These are phyloP conservation scores for Papiliotrema flavescens DNA, from an alignment of 1,284 basidiomycete genomes.

Conservation along the genomic window DNA sequence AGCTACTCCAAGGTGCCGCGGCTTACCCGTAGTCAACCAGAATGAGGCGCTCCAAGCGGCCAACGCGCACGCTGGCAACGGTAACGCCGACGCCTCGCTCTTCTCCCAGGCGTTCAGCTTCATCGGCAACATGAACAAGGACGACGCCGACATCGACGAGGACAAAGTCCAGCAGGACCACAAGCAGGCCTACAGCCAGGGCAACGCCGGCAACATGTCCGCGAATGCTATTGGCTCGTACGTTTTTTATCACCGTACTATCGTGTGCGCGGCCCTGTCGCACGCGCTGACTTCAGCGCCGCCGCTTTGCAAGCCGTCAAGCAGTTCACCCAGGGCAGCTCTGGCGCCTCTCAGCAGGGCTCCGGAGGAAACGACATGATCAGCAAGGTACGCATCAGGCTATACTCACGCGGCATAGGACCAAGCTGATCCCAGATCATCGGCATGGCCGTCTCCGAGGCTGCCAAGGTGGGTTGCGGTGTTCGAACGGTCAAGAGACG, in stretches of 20 bases:
- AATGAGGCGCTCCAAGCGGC: constrained; percentile 36
- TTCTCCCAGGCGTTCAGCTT: constrained; percentile 29
- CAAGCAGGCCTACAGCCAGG: constrained; percentile 55
- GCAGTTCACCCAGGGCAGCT: constrained; percentile 58
- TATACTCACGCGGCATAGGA: neutral
- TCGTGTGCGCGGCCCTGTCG: too few species aligned
- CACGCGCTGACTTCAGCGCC: constrained; percentile 51
- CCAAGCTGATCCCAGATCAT: constrained; percentile 57
- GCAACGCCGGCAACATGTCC: constrained; percentile 54
- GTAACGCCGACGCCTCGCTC: constrained; percentile 32
- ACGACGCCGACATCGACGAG: constrained; percentile 57
- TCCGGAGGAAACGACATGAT: constrained; percentile 49
- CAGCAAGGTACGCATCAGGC: constrained; percentile 24
- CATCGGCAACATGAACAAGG: constrained; percentile 29
- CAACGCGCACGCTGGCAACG: constrained; percentile 39
- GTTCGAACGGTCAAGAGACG: too few species aligned
- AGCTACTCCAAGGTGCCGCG: neutral
- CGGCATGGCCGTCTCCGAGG: constrained; percentile 75
- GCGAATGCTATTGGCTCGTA: constrained; percentile 59
- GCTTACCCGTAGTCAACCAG: constrained; percentile 36
- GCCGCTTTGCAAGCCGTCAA: constrained; percentile 64
- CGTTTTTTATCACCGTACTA: constrained; percentile 5
- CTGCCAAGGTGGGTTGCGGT: constrained; percentile 37
- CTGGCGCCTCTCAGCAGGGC: constrained; percentile 25
- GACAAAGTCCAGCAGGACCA: constrained; percentile 57